A percentile compares a stretch with the other conserved stretches of the same genome.
Conservation (phyloP, 2,329 filamentous ascomycete species). For the Verticillium zaregamsianum region DNA sequence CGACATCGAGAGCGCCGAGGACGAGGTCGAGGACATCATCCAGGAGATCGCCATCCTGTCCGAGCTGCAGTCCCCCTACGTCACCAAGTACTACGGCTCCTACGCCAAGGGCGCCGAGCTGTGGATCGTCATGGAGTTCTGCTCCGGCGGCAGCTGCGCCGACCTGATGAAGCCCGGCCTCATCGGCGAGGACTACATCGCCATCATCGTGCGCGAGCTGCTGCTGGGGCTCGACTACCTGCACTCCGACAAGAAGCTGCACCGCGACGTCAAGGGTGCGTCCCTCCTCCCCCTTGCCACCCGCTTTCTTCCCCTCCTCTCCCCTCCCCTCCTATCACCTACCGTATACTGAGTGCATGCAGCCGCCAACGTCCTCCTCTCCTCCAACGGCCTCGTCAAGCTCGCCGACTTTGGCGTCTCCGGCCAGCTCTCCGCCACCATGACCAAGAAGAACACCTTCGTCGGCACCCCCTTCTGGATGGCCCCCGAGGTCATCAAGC, state of each 20-base stretch:
- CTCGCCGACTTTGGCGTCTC: slow-evolving; percentile 96
- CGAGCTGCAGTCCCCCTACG: slow-evolving; percentile 90
- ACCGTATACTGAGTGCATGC: too few relatives aligned
- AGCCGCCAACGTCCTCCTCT: slow-evolving; percentile 91
- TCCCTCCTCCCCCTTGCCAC: too few relatives aligned
- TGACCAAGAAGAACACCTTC: slow-evolving; percentile 99
- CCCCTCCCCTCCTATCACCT: too few relatives aligned
- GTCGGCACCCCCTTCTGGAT: slow-evolving; percentile 99
- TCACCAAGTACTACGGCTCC: slow-evolving; percentile 96
- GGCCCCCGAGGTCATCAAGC: slow-evolving; percentile 98
- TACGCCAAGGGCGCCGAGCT: slow-evolving; percentile 93
- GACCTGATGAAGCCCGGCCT: slow-evolving; percentile 92
- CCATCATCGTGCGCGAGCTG: slow-evolving; percentile 88
- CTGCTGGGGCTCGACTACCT: slow-evolving; percentile 88
- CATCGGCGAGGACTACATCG: slow-evolving; percentile 93
- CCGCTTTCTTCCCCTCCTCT: too few relatives aligned
- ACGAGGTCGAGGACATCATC: slow-evolving; percentile 99
- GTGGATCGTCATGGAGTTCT: slow-evolving; percentile 99
- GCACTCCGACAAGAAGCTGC: slow-evolving; percentile 91
- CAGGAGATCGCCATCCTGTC: slow-evolving; percentile 97
- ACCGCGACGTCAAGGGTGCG: slow-evolving; percentile 90
- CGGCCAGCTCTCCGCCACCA: slow-evolving; percentile 91
- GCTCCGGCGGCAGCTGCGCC: slow-evolving; percentile 91
- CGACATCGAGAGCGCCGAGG: slow-evolving; percentile 97
- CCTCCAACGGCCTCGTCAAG: slow-evolving; percentile 91